phyloP scores from a whole-genome alignment of 2,329 filamentous ascomycete species.

The Didymella lethalis region DNA sequence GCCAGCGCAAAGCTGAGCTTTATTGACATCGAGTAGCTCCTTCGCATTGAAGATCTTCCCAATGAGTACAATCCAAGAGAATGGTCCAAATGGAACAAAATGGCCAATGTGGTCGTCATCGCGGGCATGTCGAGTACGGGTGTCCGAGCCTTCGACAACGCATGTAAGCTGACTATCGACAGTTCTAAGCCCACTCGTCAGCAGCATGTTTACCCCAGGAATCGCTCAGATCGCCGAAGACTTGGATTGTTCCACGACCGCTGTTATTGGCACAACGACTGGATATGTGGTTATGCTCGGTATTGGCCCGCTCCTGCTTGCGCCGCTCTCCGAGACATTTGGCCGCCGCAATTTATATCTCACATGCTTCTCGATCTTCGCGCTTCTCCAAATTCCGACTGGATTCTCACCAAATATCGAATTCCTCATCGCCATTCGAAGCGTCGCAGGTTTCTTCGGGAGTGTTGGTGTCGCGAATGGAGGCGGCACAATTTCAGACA shows the following conservation, averaged over 20 bases:
- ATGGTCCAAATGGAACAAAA: slow-evolving; percentile 56
- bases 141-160: not conserved
- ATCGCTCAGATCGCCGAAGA: slow-evolving; percentile 60
- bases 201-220: slow-evolving; percentile 61
- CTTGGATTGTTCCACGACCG: slow-evolving; percentile 52
- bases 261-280: slow-evolving; percentile 60
- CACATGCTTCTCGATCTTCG: slow-evolving; percentile 55
- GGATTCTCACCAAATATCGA: slow-evolving; percentile 58
- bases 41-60: slow-evolving; percentile 38
- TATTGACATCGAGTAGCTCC: slow-evolving; percentile 21
- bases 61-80: slow-evolving; percentile 56
- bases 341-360: slow-evolving; percentile 57
- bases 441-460: slow-evolving; percentile 60
- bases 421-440: slow-evolving; percentile 55
- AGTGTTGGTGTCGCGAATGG: slow-evolving; percentile 61
- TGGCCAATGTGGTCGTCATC: slow-evolving; percentile 60
- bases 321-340: slow-evolving; percentile 58
- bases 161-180: not conserved
- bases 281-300: slow-evolving; percentile 61
- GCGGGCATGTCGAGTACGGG: slow-evolving; percentile 57
- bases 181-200: slow-evolving; percentile 58
- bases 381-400: slow-evolving; percentile 57
- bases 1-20: slow-evolving; percentile 9
- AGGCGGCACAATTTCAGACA: slow-evolving; percentile 60
- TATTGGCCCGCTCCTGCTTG: slow-evolving; percentile 57